These are phyloP conservation scores for Coniochaeta sp. DNA, from an alignment of 2,329 filamentous ascomycete genomes.

Conservation along the genomic window DNA sequence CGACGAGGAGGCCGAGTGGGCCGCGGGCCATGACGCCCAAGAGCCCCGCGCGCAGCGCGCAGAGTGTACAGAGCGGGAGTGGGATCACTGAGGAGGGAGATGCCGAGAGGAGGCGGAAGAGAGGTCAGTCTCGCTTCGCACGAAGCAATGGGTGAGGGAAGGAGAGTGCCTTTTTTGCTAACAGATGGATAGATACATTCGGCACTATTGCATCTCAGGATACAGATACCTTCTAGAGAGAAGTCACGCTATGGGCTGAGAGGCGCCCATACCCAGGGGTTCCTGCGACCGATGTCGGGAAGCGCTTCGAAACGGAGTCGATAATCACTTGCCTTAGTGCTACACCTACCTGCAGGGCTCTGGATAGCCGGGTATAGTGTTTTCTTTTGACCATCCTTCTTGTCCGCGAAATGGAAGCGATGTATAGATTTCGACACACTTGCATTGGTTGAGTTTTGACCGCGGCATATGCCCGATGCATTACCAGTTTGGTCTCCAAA, in stretches of 20 bases:
- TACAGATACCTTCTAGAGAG: conserved; percentile 43
- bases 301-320: no score
- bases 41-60: conserved; percentile 40
- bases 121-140: conserved; percentile 33
- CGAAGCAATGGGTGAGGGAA: no score
- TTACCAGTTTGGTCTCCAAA: background rate
- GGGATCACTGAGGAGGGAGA: conserved; percentile 35
- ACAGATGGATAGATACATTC: conserved; percentile 38
- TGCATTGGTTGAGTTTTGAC: background rate
- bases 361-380: background rate
- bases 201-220: conserved; percentile 44
- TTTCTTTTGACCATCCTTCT: background rate
- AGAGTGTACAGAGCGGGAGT: conserved; percentile 53
- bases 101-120: conserved; percentile 46
- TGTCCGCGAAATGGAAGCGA: background rate
- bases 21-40: conserved; percentile 56
- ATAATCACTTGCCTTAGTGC: no score
- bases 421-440: background rate
- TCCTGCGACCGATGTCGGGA: no score
- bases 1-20: conserved; percentile 48
- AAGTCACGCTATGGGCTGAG: background rate
- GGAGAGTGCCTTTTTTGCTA: background rate
- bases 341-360: background rate
- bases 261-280: background rate
- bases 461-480: background rate